Percentiles rank a stretch among this genome's conserved stretches.
Conservation (phyloP, 2,329 filamentous ascomycete genomes). For the Nigrospora osmanthi region DNA sequence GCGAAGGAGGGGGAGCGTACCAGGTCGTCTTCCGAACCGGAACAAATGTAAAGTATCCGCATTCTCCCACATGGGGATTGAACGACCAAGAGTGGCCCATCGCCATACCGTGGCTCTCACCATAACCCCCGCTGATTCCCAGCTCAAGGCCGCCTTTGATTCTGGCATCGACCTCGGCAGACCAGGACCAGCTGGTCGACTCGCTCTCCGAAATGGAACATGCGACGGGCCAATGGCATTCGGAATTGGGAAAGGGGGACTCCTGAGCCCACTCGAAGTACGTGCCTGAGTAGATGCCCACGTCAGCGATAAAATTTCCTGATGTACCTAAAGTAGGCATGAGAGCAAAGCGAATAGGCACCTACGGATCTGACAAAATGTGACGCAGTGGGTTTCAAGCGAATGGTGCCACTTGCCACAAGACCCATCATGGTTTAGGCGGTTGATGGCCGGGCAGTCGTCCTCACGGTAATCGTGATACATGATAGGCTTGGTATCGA, state of each 20-base stretch:
- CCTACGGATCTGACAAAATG: constrained; percentile 1
- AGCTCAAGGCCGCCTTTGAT: constrained; percentile 12
- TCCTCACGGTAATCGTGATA: neutral
- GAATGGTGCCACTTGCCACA: neutral
- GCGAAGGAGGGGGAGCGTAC: neutral
- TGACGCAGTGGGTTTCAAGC: neutral
- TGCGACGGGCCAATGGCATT: too few species aligned
- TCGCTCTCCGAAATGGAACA: constrained; percentile 17
- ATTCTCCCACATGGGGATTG: constrained; percentile 2
- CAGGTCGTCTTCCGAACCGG: constrained; percentile 8
- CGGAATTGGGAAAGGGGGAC: constrained; percentile 26
- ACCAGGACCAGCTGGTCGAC: constrained; percentile 18
- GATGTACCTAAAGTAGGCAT: neutral
- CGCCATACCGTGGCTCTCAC: neutral
- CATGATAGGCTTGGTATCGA: neutral
- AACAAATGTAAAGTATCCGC: constrained; percentile 12
- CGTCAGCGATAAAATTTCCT: neutral
- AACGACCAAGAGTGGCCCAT: constrained; percentile 3
- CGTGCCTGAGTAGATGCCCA: neutral
- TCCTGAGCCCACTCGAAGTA: constrained; percentile 20
- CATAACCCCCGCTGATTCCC: constrained; percentile 11
- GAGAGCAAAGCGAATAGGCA: neutral
- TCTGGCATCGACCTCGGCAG: constrained; percentile 23
- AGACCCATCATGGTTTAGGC: neutral
- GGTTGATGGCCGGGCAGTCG: neutral